phyloP scores from a whole-genome alignment of 179 eudicot genomes.

The Beta macrorhiza region DNA sequence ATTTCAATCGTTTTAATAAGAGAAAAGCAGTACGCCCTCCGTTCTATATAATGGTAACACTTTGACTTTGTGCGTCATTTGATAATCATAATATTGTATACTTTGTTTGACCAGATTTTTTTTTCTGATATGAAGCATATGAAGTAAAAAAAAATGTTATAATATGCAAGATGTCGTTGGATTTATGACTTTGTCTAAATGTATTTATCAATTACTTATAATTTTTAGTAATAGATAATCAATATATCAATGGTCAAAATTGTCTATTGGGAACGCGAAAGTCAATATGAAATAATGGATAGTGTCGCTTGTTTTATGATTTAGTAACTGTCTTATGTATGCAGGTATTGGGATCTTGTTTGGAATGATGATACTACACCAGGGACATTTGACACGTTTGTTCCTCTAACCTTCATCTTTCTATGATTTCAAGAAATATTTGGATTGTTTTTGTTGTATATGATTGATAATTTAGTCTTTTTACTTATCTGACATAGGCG shows the following conservation, averaged over 20 bases:
- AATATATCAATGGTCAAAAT: not conserved
- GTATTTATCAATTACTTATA: too few species aligned
- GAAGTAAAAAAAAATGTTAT: too few species aligned
- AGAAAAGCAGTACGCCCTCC: too few species aligned
- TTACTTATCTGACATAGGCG: not conserved
- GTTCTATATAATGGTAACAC: too few species aligned
- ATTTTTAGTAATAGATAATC: too few species aligned
- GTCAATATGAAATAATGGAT: not conserved
- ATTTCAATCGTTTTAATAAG: not conserved
- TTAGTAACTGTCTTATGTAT: conserved; percentile 15
- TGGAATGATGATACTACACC: conserved; percentile 39
- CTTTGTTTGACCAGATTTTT: too few species aligned
- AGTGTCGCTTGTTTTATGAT: not conserved
- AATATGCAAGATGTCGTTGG: too few species aligned
- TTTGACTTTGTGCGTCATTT: too few species aligned
- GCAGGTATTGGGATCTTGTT: conserved; percentile 46
- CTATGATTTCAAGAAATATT: not conserved
- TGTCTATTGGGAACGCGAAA: not conserved
- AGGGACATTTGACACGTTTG: conserved; percentile 40
- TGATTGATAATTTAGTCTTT: not conserved
- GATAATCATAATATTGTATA: too few species aligned
- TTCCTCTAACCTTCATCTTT: conserved; percentile 24
- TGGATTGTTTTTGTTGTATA: not conserved
- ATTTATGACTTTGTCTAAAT: too few species aligned
- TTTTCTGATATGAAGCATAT: too few species aligned